Evolutionary conservation across 1,139 yeast species (phyloP).

Genomic region (Pichia sp.): DNA sequence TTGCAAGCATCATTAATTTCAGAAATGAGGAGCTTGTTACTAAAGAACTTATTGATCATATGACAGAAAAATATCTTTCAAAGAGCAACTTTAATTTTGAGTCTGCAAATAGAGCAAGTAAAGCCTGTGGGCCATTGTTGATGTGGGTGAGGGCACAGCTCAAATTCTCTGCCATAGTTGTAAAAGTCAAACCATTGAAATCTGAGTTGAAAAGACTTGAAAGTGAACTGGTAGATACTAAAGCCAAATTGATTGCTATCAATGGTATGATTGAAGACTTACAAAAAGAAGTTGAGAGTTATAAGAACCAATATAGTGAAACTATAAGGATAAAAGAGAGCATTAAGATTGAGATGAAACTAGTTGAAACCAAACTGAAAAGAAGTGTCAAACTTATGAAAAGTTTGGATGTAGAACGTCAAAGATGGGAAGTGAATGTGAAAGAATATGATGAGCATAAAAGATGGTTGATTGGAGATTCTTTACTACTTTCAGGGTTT

Average conservation of each 20-base stretch:
- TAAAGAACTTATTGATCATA: constrained; percentile 41
- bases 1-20: constrained; percentile 71
- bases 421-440: constrained; percentile 66
- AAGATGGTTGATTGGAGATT: constrained; percentile 53
- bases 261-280: constrained; percentile 76
- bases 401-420: constrained; percentile 58
- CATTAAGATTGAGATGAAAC: constrained; percentile 61
- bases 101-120: constrained; percentile 79
- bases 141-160: constrained; percentile 91
- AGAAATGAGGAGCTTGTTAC: constrained; percentile 57
- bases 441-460: constrained; percentile 42
- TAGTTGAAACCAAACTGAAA: constrained; percentile 52
- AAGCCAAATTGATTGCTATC: constrained; percentile 65
- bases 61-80: constrained; percentile 56
- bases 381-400: constrained; percentile 60
- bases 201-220: constrained; percentile 60
- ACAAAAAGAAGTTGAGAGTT: constrained; percentile 57
- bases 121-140: constrained; percentile 88
- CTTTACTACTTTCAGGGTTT: constrained; percentile 56
- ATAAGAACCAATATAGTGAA: constrained; percentile 61
- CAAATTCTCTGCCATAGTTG: constrained; percentile 58
- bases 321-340: constrained; percentile 73
- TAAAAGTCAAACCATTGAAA: constrained; percentile 67
- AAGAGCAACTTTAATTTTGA: constrained; percentile 63
- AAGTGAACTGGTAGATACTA: constrained; percentile 51